These are phyloP conservation scores for Coniella lustricola DNA, from an alignment of 2,329 filamentous ascomycete genomes.

Conservation along the genomic window DNA sequence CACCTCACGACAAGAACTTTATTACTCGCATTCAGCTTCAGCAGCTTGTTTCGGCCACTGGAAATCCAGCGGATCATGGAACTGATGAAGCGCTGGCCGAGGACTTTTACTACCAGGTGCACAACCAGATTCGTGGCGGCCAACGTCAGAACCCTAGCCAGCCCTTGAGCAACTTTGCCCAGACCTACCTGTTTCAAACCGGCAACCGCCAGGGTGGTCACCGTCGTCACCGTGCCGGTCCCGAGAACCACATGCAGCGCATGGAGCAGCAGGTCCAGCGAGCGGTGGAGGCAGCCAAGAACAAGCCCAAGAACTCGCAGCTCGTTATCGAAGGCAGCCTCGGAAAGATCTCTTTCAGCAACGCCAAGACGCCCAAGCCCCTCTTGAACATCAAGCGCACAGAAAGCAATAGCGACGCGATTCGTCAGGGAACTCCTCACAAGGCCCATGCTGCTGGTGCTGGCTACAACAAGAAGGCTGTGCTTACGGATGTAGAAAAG, in stretches of 20 bases:
- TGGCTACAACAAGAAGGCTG: conserved; percentile 70
- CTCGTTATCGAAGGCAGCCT: conserved; percentile 92
- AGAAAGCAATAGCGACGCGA: conserved; percentile 57
- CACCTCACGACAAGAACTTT: conserved; percentile 98
- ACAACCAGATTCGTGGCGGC: conserved; percentile 85
- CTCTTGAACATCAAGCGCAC: conserved; percentile 89
- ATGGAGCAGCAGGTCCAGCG: conserved; percentile 99
- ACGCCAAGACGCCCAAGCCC: conserved; percentile 93
- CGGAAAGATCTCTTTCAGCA: conserved; percentile 98
- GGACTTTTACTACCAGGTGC: conserved; percentile 98
- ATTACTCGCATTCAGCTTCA: conserved; percentile 97
- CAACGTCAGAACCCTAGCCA: conserved; percentile 88
- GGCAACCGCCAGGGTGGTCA: conserved; percentile 71
- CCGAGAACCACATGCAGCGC: conserved; percentile 94
- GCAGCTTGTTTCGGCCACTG: conserved; percentile 87
- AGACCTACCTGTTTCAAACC: conserved; percentile 95
- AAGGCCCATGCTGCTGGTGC: conserved; percentile 27
- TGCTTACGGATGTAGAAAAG: conserved; percentile 79
- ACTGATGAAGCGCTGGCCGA: conserved; percentile 77
- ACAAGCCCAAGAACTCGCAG: conserved; percentile 95
- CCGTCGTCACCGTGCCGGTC: conserved; percentile 70
- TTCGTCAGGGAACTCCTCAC: conserved; percentile 44
- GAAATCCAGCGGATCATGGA: conserved; percentile 73
- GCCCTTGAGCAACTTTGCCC: conserved; percentile 90
- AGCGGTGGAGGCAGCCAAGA: conserved; percentile 93